Conservation (phyloP, 2,329 filamentous ascomycete genomes). For the Rutstroemia sp. region DNA sequence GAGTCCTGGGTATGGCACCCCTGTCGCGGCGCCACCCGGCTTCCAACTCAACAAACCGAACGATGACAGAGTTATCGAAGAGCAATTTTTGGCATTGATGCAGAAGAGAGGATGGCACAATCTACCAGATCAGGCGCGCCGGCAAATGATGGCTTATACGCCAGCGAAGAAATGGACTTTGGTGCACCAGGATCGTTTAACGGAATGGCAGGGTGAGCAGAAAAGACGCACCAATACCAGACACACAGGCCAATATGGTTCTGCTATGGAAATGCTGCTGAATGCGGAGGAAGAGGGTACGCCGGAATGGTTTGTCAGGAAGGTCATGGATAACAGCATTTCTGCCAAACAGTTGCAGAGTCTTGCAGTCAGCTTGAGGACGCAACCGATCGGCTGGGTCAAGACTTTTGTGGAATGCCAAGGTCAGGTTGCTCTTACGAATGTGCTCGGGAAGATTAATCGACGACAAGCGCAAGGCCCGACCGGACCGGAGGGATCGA, state of each 20-base stretch:
- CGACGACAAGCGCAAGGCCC: constrained; percentile 69
- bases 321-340: constrained; percentile 92
- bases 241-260: constrained; percentile 62
- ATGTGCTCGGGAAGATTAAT: constrained; percentile 89
- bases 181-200: constrained; percentile 88
- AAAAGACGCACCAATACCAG: constrained; percentile 73
- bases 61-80: constrained; percentile 78
- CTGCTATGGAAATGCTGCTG: constrained; percentile 59
- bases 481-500: constrained; percentile 41
- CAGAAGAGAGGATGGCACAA: constrained; percentile 97
- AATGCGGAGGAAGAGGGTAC: constrained; percentile 91
- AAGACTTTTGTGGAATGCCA: constrained; percentile 95
- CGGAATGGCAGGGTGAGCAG: constrained; percentile 90
- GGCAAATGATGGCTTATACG: constrained; percentile 95
- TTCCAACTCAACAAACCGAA: constrained; percentile 64
- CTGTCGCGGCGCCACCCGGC: constrained; percentile 24
- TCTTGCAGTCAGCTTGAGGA: constrained; percentile 87
- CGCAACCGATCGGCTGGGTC: constrained; percentile 97
- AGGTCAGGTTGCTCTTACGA: constrained; percentile 91
- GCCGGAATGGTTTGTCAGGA: constrained; percentile 96
- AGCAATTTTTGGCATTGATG: constrained; percentile 91
- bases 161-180: constrained; percentile 96
- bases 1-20: constrained; percentile 19
- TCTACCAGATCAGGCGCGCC: constrained; percentile 83
- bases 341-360: constrained; percentile 87